These are phyloP conservation scores for Pascua sp. DNA, from an alignment of 1,284 basidiomycete species.

Conservation along the genomic window DNA sequence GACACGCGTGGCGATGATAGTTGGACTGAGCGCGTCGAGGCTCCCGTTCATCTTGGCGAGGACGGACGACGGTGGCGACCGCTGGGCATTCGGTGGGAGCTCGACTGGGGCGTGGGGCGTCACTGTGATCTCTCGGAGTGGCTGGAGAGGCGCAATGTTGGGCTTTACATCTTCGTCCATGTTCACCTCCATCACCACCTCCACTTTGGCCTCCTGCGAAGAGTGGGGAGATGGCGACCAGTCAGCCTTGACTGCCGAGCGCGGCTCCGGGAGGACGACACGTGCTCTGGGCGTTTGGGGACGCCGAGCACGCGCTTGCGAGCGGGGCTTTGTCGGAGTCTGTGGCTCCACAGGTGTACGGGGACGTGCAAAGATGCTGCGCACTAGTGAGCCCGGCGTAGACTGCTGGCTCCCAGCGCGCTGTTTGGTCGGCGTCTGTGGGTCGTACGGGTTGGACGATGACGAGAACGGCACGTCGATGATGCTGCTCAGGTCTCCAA, in stretches of 20 bases:
- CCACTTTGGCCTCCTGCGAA: no score
- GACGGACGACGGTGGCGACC: not conserved
- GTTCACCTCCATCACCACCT: no score
- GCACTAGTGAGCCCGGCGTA: constrained; percentile 37
- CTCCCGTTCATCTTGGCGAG: not conserved
- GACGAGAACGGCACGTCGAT: constrained; percentile 29
- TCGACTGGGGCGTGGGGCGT: not conserved
- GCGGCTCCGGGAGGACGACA: no score
- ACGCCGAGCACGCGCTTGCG: no score
- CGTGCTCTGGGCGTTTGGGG: no score
- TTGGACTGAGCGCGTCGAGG: no score
- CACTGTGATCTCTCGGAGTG: constrained; percentile 7
- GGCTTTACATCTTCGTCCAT: no score
- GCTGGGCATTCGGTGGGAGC: constrained; percentile 11
- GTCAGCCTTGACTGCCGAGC: no score
- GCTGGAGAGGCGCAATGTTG: not conserved
- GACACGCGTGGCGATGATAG: no score
- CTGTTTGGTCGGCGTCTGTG: constrained; percentile 30
- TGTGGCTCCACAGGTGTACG: not conserved
- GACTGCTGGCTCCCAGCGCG: constrained; percentile 6
- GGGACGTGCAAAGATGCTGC: constrained; percentile 36
- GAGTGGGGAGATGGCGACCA: no score
- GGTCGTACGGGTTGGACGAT: constrained; percentile 32
- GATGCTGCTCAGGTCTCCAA: constrained; percentile 43
- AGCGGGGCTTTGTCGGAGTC: no score